These are phyloP conservation scores for Meyerozyma guilliermondii DNA, from an alignment of 1,139 yeast genomes.

Conservation along the genomic window DNA sequence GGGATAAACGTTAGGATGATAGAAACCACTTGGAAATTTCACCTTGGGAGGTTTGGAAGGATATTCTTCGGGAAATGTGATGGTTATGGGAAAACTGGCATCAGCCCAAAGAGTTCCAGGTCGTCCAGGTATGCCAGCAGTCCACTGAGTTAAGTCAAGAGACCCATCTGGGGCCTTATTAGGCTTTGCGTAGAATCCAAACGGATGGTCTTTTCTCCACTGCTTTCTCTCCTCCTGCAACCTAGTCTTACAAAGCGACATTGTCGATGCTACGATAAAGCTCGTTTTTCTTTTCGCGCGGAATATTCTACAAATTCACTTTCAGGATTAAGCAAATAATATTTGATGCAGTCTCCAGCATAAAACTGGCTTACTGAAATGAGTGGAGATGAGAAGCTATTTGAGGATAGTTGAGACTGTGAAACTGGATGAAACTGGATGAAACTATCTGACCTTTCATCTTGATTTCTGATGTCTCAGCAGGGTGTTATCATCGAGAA, in stretches of 20 bases:
- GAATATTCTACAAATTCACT: too few species aligned
- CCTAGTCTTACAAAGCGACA: conserved; percentile 67
- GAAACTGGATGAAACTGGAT: too few species aligned
- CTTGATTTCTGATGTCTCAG: too few species aligned
- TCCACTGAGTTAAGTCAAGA: conserved; percentile 82
- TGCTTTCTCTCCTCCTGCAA: conserved; percentile 87
- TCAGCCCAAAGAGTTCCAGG: conserved; percentile 82
- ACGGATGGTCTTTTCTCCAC: conserved; percentile 99
- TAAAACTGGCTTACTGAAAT: background rate
- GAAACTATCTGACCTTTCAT: too few species aligned
- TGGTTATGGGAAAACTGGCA: conserved; percentile 82
- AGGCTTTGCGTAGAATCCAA: conserved; percentile 94
- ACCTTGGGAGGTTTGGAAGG: conserved; percentile 97
- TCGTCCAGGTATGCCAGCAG: conserved; percentile 94
- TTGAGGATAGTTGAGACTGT: too few species aligned
- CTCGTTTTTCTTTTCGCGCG: too few species aligned
- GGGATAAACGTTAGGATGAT: conserved; percentile 96
- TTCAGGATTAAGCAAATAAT: too few species aligned
- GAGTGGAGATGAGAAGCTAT: too few species aligned
- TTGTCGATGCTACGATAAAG: conserved; percentile 3
- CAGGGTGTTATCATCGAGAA: too few species aligned
- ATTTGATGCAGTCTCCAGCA: background rate
- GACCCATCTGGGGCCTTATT: conserved; percentile 72
- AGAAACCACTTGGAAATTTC: conserved; percentile 79
- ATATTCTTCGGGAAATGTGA: conserved; percentile 81